Conservation (phyloP, 768 basidiomycete species). For the Lactarius deliciosus region DNA sequence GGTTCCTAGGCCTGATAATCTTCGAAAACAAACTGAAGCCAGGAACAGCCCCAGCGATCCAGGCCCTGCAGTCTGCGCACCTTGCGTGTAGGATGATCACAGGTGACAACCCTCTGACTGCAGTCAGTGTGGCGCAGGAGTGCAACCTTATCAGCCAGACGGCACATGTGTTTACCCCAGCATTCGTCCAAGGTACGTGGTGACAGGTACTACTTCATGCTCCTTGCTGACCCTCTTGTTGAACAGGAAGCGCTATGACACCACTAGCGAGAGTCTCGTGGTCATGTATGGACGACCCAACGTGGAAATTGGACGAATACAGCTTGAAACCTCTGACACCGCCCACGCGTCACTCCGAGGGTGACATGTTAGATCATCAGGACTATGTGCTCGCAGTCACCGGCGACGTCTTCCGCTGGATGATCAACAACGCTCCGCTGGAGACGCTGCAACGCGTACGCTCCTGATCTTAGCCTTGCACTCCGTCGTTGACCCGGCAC, state of each 20-base stretch:
- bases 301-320: conserved; percentile 84
- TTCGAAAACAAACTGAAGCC: conserved; percentile 98
- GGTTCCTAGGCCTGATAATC: conserved; percentile 92
- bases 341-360: conserved; percentile 68
- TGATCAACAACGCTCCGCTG: conserved; percentile 90
- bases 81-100: conserved; percentile 97
- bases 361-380: conserved; percentile 69
- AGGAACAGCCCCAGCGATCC: conserved; percentile 87
- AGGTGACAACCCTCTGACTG: conserved; percentile 95
- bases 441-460: conserved; percentile 92
- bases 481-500: conserved; percentile 5
- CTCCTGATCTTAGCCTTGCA: neutral
- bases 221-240: neutral
- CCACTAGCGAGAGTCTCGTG: conserved; percentile 74
- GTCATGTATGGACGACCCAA: conserved; percentile 87
- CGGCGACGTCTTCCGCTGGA: conserved; percentile 97
- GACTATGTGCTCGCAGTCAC: conserved; percentile 92
- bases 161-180: conserved; percentile 84
- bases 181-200: conserved; percentile 66
- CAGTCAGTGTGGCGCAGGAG: conserved; percentile 94
- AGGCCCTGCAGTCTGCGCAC: conserved; percentile 84
- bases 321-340: conserved; percentile 78
- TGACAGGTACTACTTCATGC: neutral
- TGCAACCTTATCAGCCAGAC: conserved; percentile 86
- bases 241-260: conserved; percentile 51